These are phyloP conservation scores for Eucalyptus caleyi DNA, from an alignment of 345 rosid species.

Conservation along the genomic window DNA sequence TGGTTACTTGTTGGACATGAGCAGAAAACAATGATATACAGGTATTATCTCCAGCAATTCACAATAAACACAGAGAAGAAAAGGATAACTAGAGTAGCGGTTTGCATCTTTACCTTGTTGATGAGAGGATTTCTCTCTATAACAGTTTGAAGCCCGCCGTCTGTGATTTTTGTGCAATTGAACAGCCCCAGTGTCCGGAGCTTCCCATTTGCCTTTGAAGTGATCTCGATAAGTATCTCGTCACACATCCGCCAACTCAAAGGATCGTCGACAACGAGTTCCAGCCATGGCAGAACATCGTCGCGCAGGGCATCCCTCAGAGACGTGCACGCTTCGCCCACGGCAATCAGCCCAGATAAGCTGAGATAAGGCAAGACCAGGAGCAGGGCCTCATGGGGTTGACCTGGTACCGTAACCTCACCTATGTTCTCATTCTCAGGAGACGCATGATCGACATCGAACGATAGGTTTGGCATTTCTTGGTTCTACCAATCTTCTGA, in stretches of 20 bases:
- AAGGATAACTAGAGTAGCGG: neutral
- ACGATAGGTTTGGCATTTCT: neutral
- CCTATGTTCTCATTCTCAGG: neutral
- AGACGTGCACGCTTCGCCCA: slow-evolving; percentile 29
- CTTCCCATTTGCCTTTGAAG: slow-evolving; percentile 42
- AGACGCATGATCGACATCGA: neutral
- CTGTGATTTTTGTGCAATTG: slow-evolving; percentile 39
- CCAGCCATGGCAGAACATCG: slow-evolving; percentile 46
- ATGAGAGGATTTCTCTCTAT: slow-evolving; percentile 43
- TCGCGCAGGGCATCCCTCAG: slow-evolving; percentile 34
- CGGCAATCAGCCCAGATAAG: slow-evolving; percentile 41
- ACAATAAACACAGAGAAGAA: neutral
- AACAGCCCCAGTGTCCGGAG: slow-evolving; percentile 29
- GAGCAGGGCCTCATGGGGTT: slow-evolving; percentile 44
- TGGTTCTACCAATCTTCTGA: neutral
- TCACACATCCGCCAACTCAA: slow-evolving; percentile 32
- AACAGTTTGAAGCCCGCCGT: slow-evolving; percentile 45
- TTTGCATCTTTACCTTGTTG: slow-evolving; percentile 25
- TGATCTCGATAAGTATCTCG: slow-evolving; percentile 23
- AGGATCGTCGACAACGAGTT: slow-evolving; percentile 29
- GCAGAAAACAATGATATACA: too few relatives aligned
- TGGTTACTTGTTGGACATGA: neutral
- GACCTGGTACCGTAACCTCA: slow-evolving; percentile 1
- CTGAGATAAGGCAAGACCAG: slow-evolving; percentile 55
- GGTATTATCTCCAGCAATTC: neutral